Evolutionary conservation across 2,329 filamentous ascomycete species (phyloP), one percentile per base, ranked within the genome.

Genomic region (Aspergillus novoparasiticus): DNA sequence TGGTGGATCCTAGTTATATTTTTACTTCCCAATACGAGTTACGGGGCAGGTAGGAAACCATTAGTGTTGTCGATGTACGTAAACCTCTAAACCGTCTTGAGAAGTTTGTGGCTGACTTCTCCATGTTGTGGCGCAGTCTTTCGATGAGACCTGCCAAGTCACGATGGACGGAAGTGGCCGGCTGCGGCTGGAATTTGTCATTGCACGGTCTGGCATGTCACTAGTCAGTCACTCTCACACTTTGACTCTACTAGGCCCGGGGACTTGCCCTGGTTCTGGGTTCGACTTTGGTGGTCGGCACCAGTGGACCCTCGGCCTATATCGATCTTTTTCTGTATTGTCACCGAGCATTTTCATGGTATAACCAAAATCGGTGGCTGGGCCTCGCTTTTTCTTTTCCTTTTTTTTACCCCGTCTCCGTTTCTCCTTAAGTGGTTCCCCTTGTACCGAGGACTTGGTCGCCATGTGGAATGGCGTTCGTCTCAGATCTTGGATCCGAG

Each of bases 121-220:
- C 51, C 32, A 39, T 26, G 41, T 55, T 55, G 51, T 55, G 51
- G 51, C 51, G 51, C n/a, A 54, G 51, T 30, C 14, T 16, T 16
- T 50, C 30, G 48, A 32, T 51, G 48, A 19, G 8, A 26, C 58
- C 36, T 60, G 28, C 39, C 30, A 36, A 55, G 19, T 60, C 58
- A 59, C 41, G 57, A 48, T n/a, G 21, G 28, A 36, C 51, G 53
- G 41, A 19, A 63, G 34, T 32, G 56, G 36, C 32, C 48, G 60
- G 55, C 28, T 54, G 46, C 30, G 46, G 46, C 54, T 51, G 28
- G 50, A 50, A 62, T 62, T 62, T 62, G 60, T 62, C 60, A 62
- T 59, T 39, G 39, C 50, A 39, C 28, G 23, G 36, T n/a, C 60
- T 62, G 60, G 39, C 39, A 57, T 59, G 50, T 62, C 55, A 56